Base-by-base conservation (phyloP, 306 rosid species). In the Vachellia pachyceras region DNA sequence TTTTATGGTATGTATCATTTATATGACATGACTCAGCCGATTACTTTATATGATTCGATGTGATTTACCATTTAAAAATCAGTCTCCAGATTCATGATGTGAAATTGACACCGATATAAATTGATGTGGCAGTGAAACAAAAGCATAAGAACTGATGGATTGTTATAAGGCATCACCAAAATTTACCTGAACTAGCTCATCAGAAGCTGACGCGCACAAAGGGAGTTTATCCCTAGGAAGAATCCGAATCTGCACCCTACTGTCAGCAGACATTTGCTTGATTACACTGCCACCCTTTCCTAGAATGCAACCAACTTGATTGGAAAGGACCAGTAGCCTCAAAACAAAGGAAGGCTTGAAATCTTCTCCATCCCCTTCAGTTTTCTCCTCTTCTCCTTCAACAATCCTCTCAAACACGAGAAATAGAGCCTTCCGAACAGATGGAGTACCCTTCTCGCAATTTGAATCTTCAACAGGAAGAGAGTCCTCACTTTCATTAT, bases 281-380 rank as follows among this genome's bases (percentile, higher is more conserved):
- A 92, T 89, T 73, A 93, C 97, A 40, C 97, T 86, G 57, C 99
- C 99, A 85, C 96, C 98, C 82, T 89, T 95, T 37, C 99, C 98
- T 81, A 95, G 72, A 74, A 95, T 55, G 90, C 98, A 95, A 14
- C 99, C 99, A 69, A 93, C 93, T 84, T 96, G 97, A 81, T 75
- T 84, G 23, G 97, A 90, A 68, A 90, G 87, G 75, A 96, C 90
- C 7, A 93, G 91, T 66, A 96, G 72, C 85, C 97, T 90, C 41
- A 92, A 81, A 82, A 82, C 84, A 77, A 80, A 50, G 22, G 85
- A 73, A 65, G 85, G 23, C 77, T 78, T 86, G 22, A 75, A 75
- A 52, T 72, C 61, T 73, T 92, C 91, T 73, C 82, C 90, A 35
- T 82, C 89, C 13, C 71, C 90, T 63, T 78, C 93, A 39, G 81